Evolutionary conservation across 2,329 filamentous ascomycete genomes (phyloP), one percentile per base, ranked within the genome.

Genomic region (Raffaelea deltoideospora): DNA sequence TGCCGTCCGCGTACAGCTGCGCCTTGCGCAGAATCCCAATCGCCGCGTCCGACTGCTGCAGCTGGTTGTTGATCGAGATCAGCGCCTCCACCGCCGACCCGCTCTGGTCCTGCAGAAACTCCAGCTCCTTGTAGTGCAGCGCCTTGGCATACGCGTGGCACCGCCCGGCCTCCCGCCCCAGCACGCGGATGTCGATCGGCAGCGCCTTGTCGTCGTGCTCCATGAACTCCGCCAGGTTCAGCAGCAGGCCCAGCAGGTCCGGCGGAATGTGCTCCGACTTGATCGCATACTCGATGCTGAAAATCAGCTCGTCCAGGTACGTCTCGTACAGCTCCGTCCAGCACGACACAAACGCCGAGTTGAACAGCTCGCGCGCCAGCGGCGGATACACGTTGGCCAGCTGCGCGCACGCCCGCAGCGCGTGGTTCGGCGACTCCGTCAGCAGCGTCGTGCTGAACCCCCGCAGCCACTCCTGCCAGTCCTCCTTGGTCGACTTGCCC

Each of bases 191-290:
- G 52, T 99, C 92, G 43, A 99, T 98, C 2, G 90, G 90, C 36
- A 99, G 64, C 13, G 92, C 88, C 57, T 98, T 98, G 55, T 99
- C 90, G 49, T 98, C 92, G 51, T 98, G 90, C 54, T 99, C 90
- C 90, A 99, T 99, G 56, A 98, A 99, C 54, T 99, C 90, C 18
- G 90, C 90, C 35, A 99, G 69, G 51, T 98, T 98, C 34, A 99
- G 73, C 21, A 99, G 66, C 34, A 95, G 79, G 42, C 94, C 88
- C 9, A 98, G 65, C 45, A 99, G 79, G 55, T 99, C 92, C 0
- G 92, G 90, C 0, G 90, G 88, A 11, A 98, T 92, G 48, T 95
- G 88, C 36, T 88, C 81, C 4, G 88, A 96, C 37, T 86, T 90
- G 47, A 99, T 81, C 1, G 92, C 90, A 43, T 82, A 85, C 55